These are phyloP conservation scores for Verticillium tricorpus DNA, from an alignment of 2,329 filamentous ascomycete species.

Conservation along the genomic window DNA sequence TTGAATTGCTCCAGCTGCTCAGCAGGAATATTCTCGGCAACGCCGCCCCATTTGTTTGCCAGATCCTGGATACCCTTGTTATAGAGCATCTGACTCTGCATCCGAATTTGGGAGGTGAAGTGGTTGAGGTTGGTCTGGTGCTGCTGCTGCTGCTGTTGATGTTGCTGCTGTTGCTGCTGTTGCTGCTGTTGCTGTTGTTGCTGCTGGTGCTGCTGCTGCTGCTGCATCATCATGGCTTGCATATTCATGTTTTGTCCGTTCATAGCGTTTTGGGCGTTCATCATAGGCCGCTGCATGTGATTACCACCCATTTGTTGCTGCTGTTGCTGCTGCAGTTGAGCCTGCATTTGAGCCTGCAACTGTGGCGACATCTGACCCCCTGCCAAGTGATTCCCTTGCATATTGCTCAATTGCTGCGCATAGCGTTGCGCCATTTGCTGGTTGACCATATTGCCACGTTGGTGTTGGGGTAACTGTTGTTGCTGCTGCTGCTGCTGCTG, in stretches of 20 bases:
- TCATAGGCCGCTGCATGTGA: slow-evolving; percentile 31
- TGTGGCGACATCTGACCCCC: slow-evolving; percentile 28
- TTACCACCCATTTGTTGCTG: slow-evolving; percentile 30
- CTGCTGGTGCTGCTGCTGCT: slow-evolving; percentile 24
- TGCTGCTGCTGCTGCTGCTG: slow-evolving; percentile 33
- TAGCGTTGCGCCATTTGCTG: slow-evolving; percentile 40
- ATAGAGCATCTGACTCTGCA: slow-evolving; percentile 33
- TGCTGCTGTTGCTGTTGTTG: slow-evolving; percentile 21
- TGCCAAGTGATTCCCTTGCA: slow-evolving; percentile 29
- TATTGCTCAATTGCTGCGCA: slow-evolving; percentile 35
- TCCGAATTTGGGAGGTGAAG: slow-evolving; percentile 24
- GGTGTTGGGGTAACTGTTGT: slow-evolving; percentile 29
- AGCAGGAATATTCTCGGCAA: slow-evolving; percentile 37
- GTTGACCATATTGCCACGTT: slow-evolving; percentile 34
- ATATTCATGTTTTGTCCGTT: slow-evolving; percentile 33
- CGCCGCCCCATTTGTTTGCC: slow-evolving; percentile 32
- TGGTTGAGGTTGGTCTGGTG: slow-evolving; percentile 20
- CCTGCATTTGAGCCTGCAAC: slow-evolving; percentile 34
- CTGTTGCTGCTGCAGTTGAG: slow-evolving; percentile 20
- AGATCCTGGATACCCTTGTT: slow-evolving; percentile 29
- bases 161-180: slow-evolving; percentile 23
- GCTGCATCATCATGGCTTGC: slow-evolving; percentile 33
- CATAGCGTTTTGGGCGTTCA: slow-evolving; percentile 33
- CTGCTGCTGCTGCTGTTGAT: slow-evolving; percentile 30
- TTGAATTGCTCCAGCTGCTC: slow-evolving; percentile 42